Conservation (phyloP, 169 alveolate species). For the Fabrea salina region DNA sequence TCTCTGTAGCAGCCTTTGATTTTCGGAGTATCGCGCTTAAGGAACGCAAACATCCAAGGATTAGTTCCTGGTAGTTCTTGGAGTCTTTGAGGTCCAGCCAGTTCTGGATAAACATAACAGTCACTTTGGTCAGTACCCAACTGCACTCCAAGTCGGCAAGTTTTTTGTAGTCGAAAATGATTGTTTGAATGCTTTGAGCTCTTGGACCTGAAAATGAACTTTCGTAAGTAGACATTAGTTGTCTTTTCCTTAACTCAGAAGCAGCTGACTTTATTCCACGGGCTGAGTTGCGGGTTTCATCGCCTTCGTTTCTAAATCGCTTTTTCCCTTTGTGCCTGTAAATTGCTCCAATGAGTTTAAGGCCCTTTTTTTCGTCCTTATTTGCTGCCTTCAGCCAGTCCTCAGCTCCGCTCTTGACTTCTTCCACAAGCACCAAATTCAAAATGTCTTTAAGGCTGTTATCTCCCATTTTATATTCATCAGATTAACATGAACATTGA, state of each 20-base stretch:
- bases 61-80: constrained; percentile 9
- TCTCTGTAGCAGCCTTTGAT: constrained; percentile 8
- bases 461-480: no score
- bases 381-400: background rate
- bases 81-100: constrained; percentile 20
- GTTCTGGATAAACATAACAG: constrained; percentile 21
- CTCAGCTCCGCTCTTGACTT: no score
- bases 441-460: no score
- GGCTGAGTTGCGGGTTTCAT: background rate
- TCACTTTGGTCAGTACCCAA: background rate
- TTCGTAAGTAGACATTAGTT: constrained; percentile 15
- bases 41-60: constrained; percentile 16
- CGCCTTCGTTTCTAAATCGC: background rate
- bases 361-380: constrained; percentile 10
- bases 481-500: no score
- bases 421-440: no score
- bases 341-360: constrained; percentile 1
- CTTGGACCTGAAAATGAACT: background rate
- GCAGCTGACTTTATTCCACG: background rate
- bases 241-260: constrained; percentile 8
- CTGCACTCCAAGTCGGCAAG: constrained; percentile 11
- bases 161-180: constrained; percentile 7
- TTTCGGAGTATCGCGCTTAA: background rate
- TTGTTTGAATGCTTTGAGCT: background rate
- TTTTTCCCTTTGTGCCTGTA: constrained; percentile 21